These are phyloP conservation scores for Canariomyces notabilis DNA, from an alignment of 2,329 filamentous ascomycete species.

Conservation along the genomic window DNA sequence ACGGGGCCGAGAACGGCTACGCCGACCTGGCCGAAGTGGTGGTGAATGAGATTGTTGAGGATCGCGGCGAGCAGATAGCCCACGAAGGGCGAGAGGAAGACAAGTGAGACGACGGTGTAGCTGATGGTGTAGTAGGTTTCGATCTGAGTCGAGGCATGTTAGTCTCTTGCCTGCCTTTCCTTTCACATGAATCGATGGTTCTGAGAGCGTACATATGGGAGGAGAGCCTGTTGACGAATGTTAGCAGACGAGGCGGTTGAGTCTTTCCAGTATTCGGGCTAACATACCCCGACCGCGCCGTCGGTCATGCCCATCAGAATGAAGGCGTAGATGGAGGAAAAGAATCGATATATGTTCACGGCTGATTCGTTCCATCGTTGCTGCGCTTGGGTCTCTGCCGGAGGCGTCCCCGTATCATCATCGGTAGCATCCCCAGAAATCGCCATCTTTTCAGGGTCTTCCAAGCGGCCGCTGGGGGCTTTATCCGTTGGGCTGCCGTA, in stretches of 20 bases:
- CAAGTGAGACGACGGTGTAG: conserved; percentile 59
- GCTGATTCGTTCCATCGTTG: conserved; percentile 61
- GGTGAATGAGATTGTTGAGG: conserved; percentile 60
- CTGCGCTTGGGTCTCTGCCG: conserved; percentile 16
- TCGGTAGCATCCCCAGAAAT: conserved; percentile 10
- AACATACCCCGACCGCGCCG: conserved; percentile 56
- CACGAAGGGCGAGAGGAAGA: conserved; percentile 62
- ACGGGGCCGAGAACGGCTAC: conserved; percentile 61
- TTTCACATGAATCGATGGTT: no score
- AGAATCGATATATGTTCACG: conserved; percentile 53
- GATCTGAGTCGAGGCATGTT: conserved; percentile 35
- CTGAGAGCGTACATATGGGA: conserved; percentile 40
- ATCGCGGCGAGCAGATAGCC: conserved; percentile 62
- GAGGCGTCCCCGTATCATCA: conserved; percentile 15
- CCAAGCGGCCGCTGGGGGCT: background rate
- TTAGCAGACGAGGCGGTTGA: background rate
- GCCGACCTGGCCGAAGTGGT: conserved; percentile 63
- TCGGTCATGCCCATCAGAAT: conserved; percentile 66
- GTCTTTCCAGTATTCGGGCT: background rate
- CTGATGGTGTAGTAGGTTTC: conserved; percentile 57
- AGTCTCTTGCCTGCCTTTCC: no score
- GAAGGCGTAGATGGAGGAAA: conserved; percentile 57
- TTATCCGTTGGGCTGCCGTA: background rate
- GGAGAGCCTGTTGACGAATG: conserved; percentile 36
- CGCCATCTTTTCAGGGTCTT: conserved; percentile 11